Evolutionary conservation across 2,329 filamentous ascomycete species (phyloP), one percentile per base, ranked within the genome.

Genomic region (Talaromyces sp.): DNA sequence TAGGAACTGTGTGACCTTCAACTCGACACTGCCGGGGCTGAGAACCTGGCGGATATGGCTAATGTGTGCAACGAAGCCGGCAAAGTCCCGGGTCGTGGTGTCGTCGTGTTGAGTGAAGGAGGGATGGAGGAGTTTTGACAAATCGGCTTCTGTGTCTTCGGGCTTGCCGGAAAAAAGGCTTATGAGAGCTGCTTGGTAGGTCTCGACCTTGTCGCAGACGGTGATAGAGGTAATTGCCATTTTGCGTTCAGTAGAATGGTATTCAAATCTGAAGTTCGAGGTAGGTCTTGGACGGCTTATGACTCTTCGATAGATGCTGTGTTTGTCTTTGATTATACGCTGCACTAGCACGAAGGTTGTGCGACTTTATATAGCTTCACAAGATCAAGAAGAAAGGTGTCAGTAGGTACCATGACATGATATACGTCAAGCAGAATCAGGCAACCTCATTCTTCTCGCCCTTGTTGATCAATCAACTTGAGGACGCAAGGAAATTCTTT

Each of bases 61-160:
- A 50, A 60, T 60, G 23, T 60, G 58, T 28, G 42, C 58, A 11
- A 60, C 58, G 21, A 60, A 60, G 31, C 33, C 42, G 33, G 58
- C 58, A 9, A 60, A 52, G 58, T 60, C 31, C 42, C 58, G 58
- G 21, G 58, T 60, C n/a, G 58, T 39, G 18, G 28, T 37, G 44
- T 60, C 58, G 21, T 60, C 44, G 31, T 44, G 58, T 28, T 60
- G 58, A 16, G 58, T 60, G 42, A 60, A 60, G 9, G 58, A 60
- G 1, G 58, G 58, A 40, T 60, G 58, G 14, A 60, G 44, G 2
- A 60, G 31, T 16, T 60, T 60, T 11, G 58, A 60, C 5, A 60
- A 37, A n/a, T 60, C 58, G 3, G 42, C 14, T 60, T 60, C 58
- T 11, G 58, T 60, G 21, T 60, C 58, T 33, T 60, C 58, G 42